Percentiles rank a stretch among this genome's conserved stretches.
These are phyloP conservation scores for Eucommia ulmoides DNA, from an alignment of 257 asterid genomes.

Conservation along the genomic window DNA sequence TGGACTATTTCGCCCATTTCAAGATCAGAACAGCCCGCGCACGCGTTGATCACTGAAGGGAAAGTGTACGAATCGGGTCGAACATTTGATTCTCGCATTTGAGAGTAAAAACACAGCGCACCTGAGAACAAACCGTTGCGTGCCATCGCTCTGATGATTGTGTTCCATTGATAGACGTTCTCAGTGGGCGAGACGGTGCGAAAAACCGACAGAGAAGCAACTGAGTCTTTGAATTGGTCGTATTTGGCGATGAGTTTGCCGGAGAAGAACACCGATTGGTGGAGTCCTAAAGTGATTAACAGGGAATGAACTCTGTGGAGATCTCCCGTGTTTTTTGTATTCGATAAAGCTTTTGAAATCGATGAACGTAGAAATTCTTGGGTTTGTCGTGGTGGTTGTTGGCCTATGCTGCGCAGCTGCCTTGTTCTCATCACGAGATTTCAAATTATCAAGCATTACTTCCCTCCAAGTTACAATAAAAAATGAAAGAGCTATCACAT, in stretches of 20 bases:
- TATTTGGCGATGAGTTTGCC: constrained; percentile 62
- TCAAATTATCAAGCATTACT: no score
- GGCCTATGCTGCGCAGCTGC: no score
- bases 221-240: constrained; percentile 47
- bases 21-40: constrained; percentile 44
- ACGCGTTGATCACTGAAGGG: constrained; percentile 67
- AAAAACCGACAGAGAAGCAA: constrained; percentile 35
- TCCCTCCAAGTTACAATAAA: no score
- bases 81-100: constrained; percentile 37
- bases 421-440: no score
- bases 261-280: constrained; percentile 30
- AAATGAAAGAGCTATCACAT: no score
- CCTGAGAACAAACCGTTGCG: constrained; percentile 34
- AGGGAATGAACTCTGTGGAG: constrained; percentile 46
- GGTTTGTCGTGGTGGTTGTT: no score
- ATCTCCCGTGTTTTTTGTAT: constrained; percentile 20
- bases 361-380: constrained; percentile 15
- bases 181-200: constrained; percentile 12
- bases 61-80: constrained; percentile 54
- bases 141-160: constrained; percentile 66
- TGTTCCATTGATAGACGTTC: constrained; percentile 47
- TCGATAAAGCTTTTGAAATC: constrained; percentile 38
- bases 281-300: constrained; percentile 36
- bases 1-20: constrained; percentile 39
- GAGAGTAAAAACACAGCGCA: constrained; percentile 45